Base-by-base conservation (phyloP, 1,139 yeast genomes). In the Blastobotrys serpentis region DNA sequence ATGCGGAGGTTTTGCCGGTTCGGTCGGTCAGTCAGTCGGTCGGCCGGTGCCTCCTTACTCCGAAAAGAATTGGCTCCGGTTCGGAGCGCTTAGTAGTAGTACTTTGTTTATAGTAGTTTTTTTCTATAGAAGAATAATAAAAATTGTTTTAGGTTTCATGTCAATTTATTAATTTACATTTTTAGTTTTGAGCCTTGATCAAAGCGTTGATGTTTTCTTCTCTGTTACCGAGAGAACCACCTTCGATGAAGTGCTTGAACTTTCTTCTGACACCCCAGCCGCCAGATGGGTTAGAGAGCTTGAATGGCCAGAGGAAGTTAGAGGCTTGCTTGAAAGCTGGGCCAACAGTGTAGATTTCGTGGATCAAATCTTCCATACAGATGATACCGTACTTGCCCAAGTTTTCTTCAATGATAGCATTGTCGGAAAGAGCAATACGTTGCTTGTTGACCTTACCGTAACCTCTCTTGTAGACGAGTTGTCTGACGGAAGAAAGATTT, bases 301-400 rank as follows among this genome's bases (percentile, higher is more conserved):
- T 86, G 96, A 92, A 92, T 78, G 99, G 98, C 98, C 98, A 92
- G 78, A 92, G 82, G 83, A 94, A 94, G 97, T 92, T 92, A 89
- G 88, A 86, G 69, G 89, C 98, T 82, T 92, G 98, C 84, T 94
- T 92, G 92, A 92, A 92, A 92, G 90, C 89, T 74, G 98, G 97
- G 74, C 98, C 98, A 73, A 90, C 97, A 61, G 98, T 86, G 87
- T 81, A 85, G 72, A 92, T 87, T 82, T 92, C 98, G 86, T 92
- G 98, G 77, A 92, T 86, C 78, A 92, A 82, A 76, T 92, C 99
- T 79, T 92, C 99, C 66, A 92, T 75, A 65, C 96, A 90, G 74
- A 82, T 81, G 76, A 94, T 87, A 78, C 98, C 97, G 86, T 82
- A 92, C 79, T 90, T 80, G 76, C 98, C 98, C 71, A 92, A 86